Evolutionary conservation across 352 stramenopile genomes (phyloP).

Genomic region (Phytopythium delawarense): DNA sequence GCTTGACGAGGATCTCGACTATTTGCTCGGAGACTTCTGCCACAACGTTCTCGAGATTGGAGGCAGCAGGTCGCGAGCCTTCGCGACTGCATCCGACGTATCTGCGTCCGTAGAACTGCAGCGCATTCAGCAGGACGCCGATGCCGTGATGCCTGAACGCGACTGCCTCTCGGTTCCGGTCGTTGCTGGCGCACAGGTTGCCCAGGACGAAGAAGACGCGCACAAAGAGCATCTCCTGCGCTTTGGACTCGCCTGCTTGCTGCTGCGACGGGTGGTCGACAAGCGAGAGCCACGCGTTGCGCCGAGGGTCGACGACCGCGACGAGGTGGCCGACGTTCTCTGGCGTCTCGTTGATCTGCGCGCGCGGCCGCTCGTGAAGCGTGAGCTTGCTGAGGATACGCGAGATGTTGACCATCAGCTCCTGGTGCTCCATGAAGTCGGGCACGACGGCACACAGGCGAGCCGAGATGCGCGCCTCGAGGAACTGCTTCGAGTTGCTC

Average conservation of each 20-base stretch:
- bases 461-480: conserved; percentile 37
- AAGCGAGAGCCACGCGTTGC: conserved; percentile 37
- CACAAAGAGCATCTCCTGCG: conserved; percentile 59
- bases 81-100: conserved; percentile 18
- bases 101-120: conserved; percentile 38
- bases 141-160: conserved; percentile 26
- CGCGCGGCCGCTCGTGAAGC: conserved; percentile 60
- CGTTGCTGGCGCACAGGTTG: conserved; percentile 85
- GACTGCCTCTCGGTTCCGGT: conserved; percentile 60
- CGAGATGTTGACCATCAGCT: conserved; percentile 77
- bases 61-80: neutral
- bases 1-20: conserved; percentile 77
- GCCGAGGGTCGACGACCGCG: conserved; percentile 32
- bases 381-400: conserved; percentile 82
- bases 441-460: conserved; percentile 47
- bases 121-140: conserved; percentile 28
- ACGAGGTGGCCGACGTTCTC: conserved; percentile 43
- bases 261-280: conserved; percentile 12
- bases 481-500: conserved; percentile 66
- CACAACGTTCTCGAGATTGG: neutral
- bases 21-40: conserved; percentile 14
- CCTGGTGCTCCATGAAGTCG: conserved; percentile 43
- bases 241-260: conserved; percentile 28
- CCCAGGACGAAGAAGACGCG: conserved; percentile 81
- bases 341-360: conserved; percentile 56